Percentiles rank a stretch among this genome's conserved stretches.
phyloP scores from a whole-genome alignment of 345 rosid genomes.

The Linum usitatissimum region DNA sequence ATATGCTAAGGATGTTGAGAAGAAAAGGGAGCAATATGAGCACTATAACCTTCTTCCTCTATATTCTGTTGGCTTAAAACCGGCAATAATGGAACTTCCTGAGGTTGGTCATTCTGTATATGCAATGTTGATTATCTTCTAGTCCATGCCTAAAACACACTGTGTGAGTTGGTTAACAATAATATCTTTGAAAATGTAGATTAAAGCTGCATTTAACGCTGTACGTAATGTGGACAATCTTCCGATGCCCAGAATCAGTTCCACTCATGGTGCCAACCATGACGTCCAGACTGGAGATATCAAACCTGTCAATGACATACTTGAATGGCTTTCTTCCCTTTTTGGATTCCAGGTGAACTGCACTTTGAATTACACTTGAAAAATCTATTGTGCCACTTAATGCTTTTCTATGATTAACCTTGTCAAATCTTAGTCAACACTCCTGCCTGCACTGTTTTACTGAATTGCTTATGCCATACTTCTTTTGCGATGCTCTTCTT shows the following conservation, averaged over 20 bases:
- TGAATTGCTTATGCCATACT: background rate
- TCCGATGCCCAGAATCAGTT: conserved; percentile 33
- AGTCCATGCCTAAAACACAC: background rate
- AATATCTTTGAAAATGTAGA: conserved; percentile 29
- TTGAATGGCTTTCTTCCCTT: conserved; percentile 82
- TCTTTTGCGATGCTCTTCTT: background rate
- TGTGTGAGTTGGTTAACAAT: background rate
- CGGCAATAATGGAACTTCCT: conserved; percentile 75
- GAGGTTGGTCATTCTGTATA: conserved; percentile 47
- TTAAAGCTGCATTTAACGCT: conserved; percentile 67
- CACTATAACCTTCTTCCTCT: conserved; percentile 84
- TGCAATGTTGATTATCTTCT: conserved; percentile 9
- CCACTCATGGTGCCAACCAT: conserved; percentile 15
- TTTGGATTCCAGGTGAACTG: conserved; percentile 92
- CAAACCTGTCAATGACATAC: conserved; percentile 46
- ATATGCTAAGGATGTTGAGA: conserved; percentile 60
- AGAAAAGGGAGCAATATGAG: conserved; percentile 38
- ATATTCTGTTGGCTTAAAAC: conserved; percentile 48
- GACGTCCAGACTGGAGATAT: conserved; percentile 29
- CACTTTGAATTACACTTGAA: background rate
- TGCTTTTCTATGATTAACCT: background rate
- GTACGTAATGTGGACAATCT: conserved; percentile 52
- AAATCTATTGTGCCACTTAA: background rate
- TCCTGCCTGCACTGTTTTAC: background rate
- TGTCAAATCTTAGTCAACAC: background rate